Conservation (phyloP, 805 yeast species). For the Candida anglica region DNA sequence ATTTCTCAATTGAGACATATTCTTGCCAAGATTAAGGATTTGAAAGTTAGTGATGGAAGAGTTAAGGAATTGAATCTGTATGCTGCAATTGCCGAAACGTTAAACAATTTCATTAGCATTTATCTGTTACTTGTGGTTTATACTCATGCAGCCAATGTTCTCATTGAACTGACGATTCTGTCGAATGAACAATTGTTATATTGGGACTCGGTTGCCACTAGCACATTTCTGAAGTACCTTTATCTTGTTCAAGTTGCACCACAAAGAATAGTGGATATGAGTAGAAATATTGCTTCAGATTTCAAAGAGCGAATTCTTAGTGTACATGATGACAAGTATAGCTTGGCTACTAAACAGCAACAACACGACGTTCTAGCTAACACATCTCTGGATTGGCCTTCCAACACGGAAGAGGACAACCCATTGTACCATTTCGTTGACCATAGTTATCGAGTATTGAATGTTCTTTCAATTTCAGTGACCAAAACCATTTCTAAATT, state of each 20-base stretch:
- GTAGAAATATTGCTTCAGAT: constrained; percentile 5
- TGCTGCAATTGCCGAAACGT: constrained; percentile 1
- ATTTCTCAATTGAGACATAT: constrained; percentile 1
- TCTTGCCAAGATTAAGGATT: background rate
- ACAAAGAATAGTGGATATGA: constrained; percentile 15
- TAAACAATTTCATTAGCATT: constrained; percentile 15
- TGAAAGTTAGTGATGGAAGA: background rate
- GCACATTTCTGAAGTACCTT: constrained; percentile 19
- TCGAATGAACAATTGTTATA: constrained; percentile 30
- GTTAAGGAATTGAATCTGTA: background rate
- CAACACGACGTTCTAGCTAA: background rate
- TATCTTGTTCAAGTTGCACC: constrained; percentile 36
- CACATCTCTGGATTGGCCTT: constrained; percentile 3
- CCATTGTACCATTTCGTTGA: constrained; percentile 6
- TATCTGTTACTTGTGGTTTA: constrained; percentile 19
- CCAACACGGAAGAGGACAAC: constrained; percentile 14
- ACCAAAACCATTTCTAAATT: background rate
- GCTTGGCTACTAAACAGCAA: constrained; percentile 1
- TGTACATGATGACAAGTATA: background rate
- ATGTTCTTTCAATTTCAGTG: background rate
- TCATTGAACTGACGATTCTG: constrained; percentile 30
- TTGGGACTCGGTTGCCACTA: constrained; percentile 27
- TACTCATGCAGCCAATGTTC: constrained; percentile 25
- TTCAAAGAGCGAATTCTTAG: constrained; percentile 5
- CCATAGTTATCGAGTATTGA: background rate